Base-by-base conservation (phyloP, 257 asterid genomes). In the Penstemon newberryi region DNA sequence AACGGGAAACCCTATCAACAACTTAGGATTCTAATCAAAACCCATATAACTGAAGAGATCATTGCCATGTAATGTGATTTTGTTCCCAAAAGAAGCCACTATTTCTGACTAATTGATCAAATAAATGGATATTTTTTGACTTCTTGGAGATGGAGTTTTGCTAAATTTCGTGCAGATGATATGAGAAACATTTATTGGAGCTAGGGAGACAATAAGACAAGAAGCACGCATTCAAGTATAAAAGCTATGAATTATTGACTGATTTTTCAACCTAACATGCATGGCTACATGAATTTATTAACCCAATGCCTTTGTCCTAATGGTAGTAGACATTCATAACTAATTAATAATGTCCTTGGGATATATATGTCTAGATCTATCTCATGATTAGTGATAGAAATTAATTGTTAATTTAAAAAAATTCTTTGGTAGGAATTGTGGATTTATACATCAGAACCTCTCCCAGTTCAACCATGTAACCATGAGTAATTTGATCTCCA, bases 91-190 rank as follows among this genome's bases (percentile, higher is more conserved):
- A 63, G 73, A 70, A 83, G 75, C 70, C 78, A 73, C 75, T 61
- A 42, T 61, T 61, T 65, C 58, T 74, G 81, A 77, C 84, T 70
- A 75, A 62, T 45, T 42, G 59, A 49, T 49, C 8, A 15, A 49
- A 49, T 2, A 49, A 49, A 49, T 49, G 13, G 54, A 49, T 49
- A 3, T 46, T 46, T 2, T 49, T 6, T 49, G 54, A 8, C 54
- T 49, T 49, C 13, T 84, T 83, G 84, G 84, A 59, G 70, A 59
- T 84, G 87, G 90, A 78, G 78, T 75, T 81, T 84, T 81, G 82
- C 74, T 71, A 72, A 39, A 38, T 36, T 76, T 39, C 13, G 18
- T 15, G 18, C 18, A 15, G 18, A 15, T 75, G 56, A 69, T 38
- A 43, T 13, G 54, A 40, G 60, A 65, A 54, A 62, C 54, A 42